Conservation (phyloP, 805 yeast species). For the Teunomyces panamensis region DNA sequence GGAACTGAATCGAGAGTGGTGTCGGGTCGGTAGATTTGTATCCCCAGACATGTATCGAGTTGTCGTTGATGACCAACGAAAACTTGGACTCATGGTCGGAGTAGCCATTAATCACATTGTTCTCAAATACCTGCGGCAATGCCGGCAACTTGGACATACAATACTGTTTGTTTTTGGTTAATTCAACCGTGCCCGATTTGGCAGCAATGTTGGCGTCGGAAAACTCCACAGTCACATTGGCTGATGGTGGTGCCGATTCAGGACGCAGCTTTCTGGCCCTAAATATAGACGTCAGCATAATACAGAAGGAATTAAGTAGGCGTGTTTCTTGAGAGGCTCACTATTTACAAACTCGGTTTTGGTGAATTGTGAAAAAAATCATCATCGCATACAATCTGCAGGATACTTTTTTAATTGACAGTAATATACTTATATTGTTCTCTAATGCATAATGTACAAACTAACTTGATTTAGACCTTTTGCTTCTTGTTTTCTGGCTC, state of each 20-base stretch:
- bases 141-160: slow-evolving; percentile 57
- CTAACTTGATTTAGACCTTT: slow-evolving; percentile 15
- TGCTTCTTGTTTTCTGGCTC: slow-evolving; percentile 33
- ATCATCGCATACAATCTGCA: background rate
- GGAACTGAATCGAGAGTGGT: slow-evolving; percentile 58
- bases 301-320: background rate
- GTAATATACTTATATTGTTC: background rate
- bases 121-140: slow-evolving; percentile 43
- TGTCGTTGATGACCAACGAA: slow-evolving; percentile 49
- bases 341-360: background rate
- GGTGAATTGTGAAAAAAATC: slow-evolving; percentile 1
- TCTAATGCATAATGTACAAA: slow-evolving; percentile 3
- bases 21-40: slow-evolving; percentile 58
- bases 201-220: background rate
- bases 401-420: background rate
- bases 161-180: slow-evolving; percentile 58
- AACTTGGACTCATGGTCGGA: slow-evolving; percentile 47
- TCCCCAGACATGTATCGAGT: slow-evolving; percentile 64
- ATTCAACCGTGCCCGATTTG: slow-evolving; percentile 29
- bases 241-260: slow-evolving; percentile 2
- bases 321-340: background rate
- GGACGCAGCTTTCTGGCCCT: slow-evolving; percentile 7
- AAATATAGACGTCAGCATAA: slow-evolving; percentile 5
- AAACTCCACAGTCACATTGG: background rate
- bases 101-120: slow-evolving; percentile 35